Base-by-base conservation (phyloP, 2,329 filamentous ascomycete species). In the Colletotrichum sp. region DNA sequence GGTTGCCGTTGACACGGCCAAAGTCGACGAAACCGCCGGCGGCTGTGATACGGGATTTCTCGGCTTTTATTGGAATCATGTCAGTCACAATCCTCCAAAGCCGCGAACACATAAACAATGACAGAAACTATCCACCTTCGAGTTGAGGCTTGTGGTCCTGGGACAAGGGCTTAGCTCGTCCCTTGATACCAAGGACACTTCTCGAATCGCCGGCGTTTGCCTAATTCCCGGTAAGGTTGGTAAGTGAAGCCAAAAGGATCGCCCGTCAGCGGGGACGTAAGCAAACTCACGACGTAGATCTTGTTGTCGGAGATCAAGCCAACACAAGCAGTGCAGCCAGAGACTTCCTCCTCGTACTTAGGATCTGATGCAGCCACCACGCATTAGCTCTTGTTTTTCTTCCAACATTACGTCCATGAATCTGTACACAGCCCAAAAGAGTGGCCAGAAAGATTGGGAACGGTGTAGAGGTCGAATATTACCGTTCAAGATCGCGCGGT, bases 61-160 rank as follows among this genome's bases (percentile, higher is more conserved):
- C 97, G 84, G 93, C 95, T 98, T 81, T 75, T 24, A 68, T 24
- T n/a, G 36, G 15, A 24, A 18, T 34, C 36, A 68, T 13, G 68
- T 77, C 59, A 77, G 76, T 60, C 30, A 65, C 39, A 28, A 36
- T 52, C n/a, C 13, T 36, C 16, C 8, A 21, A 18, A 18, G 21
- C 16, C 52, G 62, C 26, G 21, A 18, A 26, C 16, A 32, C 60
- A 18, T 49, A 13, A 18, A 32, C 57, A 34, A 34, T n/a, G n/a
- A 15, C n/a, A 34, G 59, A 34, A 21, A 44, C 60, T 59, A 69
- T 89, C 74, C 84, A 98, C 96, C 95, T 91, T 99, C 97, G 81
- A 99, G 98, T 85, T 98, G 96, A 57, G 97, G 97, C 88, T 99
- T 99, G 90, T 99, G 97, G 85, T 99, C 97, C 84, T 98, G 98